phyloP scores from a whole-genome alignment of 2,329 filamentous ascomycete genomes.

The Paracorniculantispora psalliotae region DNA sequence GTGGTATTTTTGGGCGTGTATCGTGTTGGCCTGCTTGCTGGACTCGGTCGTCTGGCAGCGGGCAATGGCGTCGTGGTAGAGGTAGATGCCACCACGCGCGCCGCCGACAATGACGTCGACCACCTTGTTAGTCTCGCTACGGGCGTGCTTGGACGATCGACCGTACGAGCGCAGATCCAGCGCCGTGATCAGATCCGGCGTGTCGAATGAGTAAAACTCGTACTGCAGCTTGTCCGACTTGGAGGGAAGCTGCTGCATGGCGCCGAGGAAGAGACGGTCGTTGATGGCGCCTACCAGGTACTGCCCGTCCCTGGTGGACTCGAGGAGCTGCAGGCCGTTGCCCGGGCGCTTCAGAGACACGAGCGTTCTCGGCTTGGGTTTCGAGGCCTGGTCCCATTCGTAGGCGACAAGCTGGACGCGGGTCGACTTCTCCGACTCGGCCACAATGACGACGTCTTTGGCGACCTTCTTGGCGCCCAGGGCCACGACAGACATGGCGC shows the following conservation, averaged over 20 bases:
- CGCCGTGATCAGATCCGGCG: constrained; percentile 60
- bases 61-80: constrained; percentile 71
- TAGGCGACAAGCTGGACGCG: constrained; percentile 42
- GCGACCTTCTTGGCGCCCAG: constrained; percentile 27
- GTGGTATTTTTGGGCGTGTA: constrained; percentile 66
- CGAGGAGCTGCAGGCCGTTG: constrained; percentile 37
- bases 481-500: constrained; percentile 40
- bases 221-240: constrained; percentile 35
- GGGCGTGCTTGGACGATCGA: constrained; percentile 19
- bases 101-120: constrained; percentile 78
- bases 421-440: constrained; percentile 35
- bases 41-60: constrained; percentile 46
- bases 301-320: constrained; percentile 48
- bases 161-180: constrained; percentile 54
- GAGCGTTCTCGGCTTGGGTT: constrained; percentile 30
- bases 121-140: constrained; percentile 29
- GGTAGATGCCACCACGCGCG: constrained; percentile 67
- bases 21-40: constrained; percentile 38
- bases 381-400: constrained; percentile 26
- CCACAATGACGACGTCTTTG: constrained; percentile 44
- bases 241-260: constrained; percentile 20
- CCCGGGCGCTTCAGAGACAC: constrained; percentile 33
- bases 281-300: constrained; percentile 44
- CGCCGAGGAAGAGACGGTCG: constrained; percentile 33
- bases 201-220: constrained; percentile 54